Conservation (phyloP, 1,284 basidiomycete species). For the Fistulinella cinereoalba region DNA sequence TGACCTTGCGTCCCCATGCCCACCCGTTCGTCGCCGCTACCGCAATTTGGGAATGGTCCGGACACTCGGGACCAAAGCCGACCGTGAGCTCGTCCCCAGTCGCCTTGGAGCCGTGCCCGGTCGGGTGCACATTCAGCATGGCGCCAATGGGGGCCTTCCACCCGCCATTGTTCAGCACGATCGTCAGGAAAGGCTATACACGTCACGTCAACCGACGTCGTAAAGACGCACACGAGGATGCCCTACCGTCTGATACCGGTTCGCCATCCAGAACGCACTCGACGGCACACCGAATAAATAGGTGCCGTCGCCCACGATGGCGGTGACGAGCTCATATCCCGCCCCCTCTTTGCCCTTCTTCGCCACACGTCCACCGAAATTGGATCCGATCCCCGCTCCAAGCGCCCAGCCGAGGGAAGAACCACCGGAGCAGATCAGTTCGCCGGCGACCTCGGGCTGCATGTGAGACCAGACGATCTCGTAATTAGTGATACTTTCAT, state of each 20-base stretch:
- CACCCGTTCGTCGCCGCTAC: slow-evolving; percentile 61
- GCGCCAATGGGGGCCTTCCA: slow-evolving; percentile 67
- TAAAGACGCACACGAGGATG: neutral
- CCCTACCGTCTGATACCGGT: slow-evolving; percentile 59
- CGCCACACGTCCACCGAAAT: slow-evolving; percentile 41
- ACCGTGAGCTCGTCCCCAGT: slow-evolving; percentile 52
- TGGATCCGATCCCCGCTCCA: slow-evolving; percentile 59
- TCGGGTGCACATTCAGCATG: slow-evolving; percentile 63
- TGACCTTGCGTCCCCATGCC: slow-evolving; percentile 56
- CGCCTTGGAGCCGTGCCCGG: slow-evolving; percentile 49
- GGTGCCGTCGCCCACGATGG: slow-evolving; percentile 65
- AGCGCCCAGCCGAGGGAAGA: slow-evolving; percentile 65
- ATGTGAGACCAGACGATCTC: slow-evolving; percentile 54
- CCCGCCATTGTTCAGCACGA: slow-evolving; percentile 70
- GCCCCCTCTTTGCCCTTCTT: slow-evolving; percentile 22
- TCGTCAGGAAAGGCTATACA: slow-evolving; percentile 62
- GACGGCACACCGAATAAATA: slow-evolving; percentile 67
- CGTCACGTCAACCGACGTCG: neutral
- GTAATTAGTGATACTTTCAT: slow-evolving; percentile 63
- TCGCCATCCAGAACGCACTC: slow-evolving; percentile 68
- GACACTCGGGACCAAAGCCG: slow-evolving; percentile 62
- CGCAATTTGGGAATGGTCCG: slow-evolving; percentile 61
- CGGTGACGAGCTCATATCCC: slow-evolving; percentile 50
- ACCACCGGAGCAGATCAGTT: slow-evolving; percentile 53
- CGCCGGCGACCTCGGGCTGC: slow-evolving; percentile 49